Base-by-base conservation (phyloP, 225 moss, liverwort and hornwort species). In the Rhytidiadelphus loreus region DNA sequence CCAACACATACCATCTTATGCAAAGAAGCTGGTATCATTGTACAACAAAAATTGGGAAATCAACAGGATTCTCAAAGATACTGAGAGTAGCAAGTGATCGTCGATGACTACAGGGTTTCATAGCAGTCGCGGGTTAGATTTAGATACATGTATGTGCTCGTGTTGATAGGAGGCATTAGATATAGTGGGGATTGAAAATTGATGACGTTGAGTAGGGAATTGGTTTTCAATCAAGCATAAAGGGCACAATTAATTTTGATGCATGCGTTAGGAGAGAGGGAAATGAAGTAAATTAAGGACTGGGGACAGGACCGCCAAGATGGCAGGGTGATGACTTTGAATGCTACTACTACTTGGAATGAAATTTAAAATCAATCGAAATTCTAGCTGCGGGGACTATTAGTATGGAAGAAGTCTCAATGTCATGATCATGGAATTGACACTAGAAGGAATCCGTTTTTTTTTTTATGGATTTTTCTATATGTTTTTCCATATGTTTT, bases 31-130 rank as follows among this genome's bases (percentile, higher is more conserved):
- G 82, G 95, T 97, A 52, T 93, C 95, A 52, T 88, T 99, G 92
- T 99, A 99, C 85, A 99, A 99, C 85, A 89, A 92, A 83, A 95
- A 93, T 58, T 94, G 97, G 41, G 95, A 99, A 91, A 94, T 99
- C 9, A 95, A 99, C 86, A 93, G 94, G 86, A 94, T 99, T 88
- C 89, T 93, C 50, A 85, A 92, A 33, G 85, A 91, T 43, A n/a
- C 48, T 18, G 63, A 62, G 29, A 80, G 70, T 62, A 85, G 69
- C 87, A 93, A 92, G 90, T 94, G 83, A n/a, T n/a, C n/a, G n/a
- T n/a, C n/a, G n/a, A n/a, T n/a, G n/a, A n/a, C n/a, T n/a, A n/a
- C n/a, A n/a, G n/a, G n/a, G n/a, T n/a, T n/a, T n/a, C n/a, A n/a
- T n/a, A n/a, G n/a, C n/a, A n/a, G n/a, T n/a, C n/a, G n/a, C n/a